Evolutionary conservation across 2,329 filamentous ascomycete species (phyloP).

Genomic region (Colletotrichum australisinense): DNA sequence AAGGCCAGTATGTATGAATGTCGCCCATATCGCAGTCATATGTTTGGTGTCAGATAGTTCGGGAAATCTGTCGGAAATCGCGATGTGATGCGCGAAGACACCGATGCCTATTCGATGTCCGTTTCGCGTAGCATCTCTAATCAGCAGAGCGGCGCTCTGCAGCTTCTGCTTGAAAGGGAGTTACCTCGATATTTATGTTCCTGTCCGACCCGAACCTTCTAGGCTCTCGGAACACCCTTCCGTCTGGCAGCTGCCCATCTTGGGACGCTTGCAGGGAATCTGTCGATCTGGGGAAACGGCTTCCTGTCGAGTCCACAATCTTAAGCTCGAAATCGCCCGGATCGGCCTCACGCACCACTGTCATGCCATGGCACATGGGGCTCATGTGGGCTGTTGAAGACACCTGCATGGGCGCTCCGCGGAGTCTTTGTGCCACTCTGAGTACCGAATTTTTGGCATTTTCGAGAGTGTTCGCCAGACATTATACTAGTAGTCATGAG

Average conservation of each 20-base stretch:
- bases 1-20: not conserved
- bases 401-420: not conserved
- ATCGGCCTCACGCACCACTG: not conserved
- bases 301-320: not conserved
- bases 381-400: not conserved
- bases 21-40: too few species aligned
- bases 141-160: conserved; percentile 24
- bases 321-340: not conserved
- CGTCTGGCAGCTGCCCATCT: not conserved
- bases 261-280: conserved; percentile 6
- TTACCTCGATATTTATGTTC: not conserved
- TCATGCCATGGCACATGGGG: not conserved
- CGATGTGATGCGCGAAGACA: not conserved
- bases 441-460: not conserved
- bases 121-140: conserved; percentile 39
- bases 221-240: not conserved
- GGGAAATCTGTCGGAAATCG: not conserved
- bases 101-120: conserved; percentile 40
- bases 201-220: not conserved
- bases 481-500: not conserved
- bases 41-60: not conserved
- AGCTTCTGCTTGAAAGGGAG: not conserved
- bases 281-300: conserved; percentile 17
- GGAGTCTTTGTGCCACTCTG: not conserved
- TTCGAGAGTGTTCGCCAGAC: not conserved